Conservation (phyloP, 202 grass and related monocot genomes). For the Setaria italica region DNA sequence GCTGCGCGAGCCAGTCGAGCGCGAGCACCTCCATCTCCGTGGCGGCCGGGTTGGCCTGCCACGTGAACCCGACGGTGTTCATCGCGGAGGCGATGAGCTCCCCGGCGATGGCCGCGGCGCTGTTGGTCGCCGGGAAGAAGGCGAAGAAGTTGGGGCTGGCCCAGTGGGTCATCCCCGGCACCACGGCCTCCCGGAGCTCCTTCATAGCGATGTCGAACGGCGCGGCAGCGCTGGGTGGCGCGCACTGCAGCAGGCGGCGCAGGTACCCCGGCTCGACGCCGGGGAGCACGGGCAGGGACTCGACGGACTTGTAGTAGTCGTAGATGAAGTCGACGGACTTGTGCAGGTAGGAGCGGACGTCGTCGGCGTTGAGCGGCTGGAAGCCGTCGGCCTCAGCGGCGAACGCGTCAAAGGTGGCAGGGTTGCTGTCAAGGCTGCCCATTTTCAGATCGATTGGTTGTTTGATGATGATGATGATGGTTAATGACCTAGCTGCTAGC, state of each 20-base stretch:
- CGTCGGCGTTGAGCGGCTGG: too few species aligned
- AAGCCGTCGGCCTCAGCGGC: too few species aligned
- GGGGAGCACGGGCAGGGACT: slow-evolving; percentile 53
- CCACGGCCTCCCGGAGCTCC: slow-evolving; percentile 43
- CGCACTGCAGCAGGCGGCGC: slow-evolving; percentile 2
- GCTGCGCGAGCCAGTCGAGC: slow-evolving; percentile 68
- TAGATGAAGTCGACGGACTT: slow-evolving; percentile 55
- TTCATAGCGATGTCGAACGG: slow-evolving; percentile 51
- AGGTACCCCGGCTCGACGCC: slow-evolving; percentile 61
- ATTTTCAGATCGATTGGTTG: too few species aligned
- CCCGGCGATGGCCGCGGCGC: slow-evolving; percentile 47
- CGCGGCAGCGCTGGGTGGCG: slow-evolving; percentile 31
- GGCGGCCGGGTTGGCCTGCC: slow-evolving; percentile 43
- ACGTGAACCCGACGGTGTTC: slow-evolving; percentile 49
- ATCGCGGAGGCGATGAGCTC: slow-evolving; percentile 47
- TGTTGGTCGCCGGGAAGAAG: slow-evolving; percentile 57
- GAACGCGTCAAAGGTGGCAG: too few species aligned
- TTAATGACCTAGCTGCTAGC: too few species aligned
- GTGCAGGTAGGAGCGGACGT: background rate
- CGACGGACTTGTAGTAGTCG: slow-evolving; percentile 64
- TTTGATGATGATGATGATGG: too few species aligned
- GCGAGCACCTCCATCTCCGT: slow-evolving; percentile 60
- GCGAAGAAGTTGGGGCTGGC: slow-evolving; percentile 73
- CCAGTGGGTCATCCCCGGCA: slow-evolving; percentile 72
- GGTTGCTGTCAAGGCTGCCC: too few species aligned